Evolutionary conservation across 1,284 basidiomycete genomes (phyloP).

Genomic region (Hemileia vastatrix): DNA sequence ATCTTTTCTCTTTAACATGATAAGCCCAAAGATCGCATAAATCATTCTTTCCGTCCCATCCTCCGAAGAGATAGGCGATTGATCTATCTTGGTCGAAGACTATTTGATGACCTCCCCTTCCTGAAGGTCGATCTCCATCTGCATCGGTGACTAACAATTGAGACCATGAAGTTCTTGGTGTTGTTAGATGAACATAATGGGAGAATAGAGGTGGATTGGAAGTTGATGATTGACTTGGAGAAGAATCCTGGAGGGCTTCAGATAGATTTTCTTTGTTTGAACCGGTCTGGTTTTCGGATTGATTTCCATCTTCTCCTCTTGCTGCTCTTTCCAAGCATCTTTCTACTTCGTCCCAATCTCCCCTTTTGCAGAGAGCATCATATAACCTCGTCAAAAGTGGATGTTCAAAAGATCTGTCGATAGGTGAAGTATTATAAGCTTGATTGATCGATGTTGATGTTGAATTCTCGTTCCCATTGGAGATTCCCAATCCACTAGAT

Average conservation of each 20-base stretch:
- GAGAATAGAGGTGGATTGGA: conserved; percentile 30
- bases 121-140: conserved; percentile 54
- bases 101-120: conserved; percentile 71
- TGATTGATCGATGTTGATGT: too few species aligned
- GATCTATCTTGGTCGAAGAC: conserved; percentile 59
- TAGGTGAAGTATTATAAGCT: too few species aligned
- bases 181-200: conserved; percentile 30
- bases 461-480: too few species aligned
- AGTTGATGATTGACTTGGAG: background rate
- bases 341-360: conserved; percentile 58
- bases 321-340: too few species aligned
- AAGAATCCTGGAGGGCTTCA: background rate
- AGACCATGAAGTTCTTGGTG: conserved; percentile 31
- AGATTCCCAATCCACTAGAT: conserved; percentile 52
- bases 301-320: too few species aligned
- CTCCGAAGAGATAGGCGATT: conserved; percentile 65
- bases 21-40: conserved; percentile 73
- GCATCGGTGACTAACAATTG: too few species aligned
- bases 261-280: background rate
- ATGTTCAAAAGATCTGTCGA: too few species aligned
- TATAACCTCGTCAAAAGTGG: conserved; percentile 61
- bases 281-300: background rate
- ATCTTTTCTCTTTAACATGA: conserved; percentile 55
- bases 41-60: conserved; percentile 64
- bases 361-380: conserved; percentile 57